Evolutionary conservation across 257 asterid genomes (phyloP).

Genomic region (Solanum raphanifolium): DNA sequence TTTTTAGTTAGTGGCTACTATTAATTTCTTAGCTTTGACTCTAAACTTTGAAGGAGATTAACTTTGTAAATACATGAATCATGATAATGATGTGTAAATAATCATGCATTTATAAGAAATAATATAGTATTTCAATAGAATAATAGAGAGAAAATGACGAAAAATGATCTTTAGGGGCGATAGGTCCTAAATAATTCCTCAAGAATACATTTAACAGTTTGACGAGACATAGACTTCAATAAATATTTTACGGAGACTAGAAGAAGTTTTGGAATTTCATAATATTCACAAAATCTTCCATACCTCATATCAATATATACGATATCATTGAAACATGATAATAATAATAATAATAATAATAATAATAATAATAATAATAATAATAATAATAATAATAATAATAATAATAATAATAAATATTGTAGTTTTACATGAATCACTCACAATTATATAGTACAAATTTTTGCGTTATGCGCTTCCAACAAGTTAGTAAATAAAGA

Average conservation of each 20-base stretch:
- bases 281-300: not conserved
- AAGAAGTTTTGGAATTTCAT: not conserved
- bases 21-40: not conserved
- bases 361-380: too few relatives aligned
- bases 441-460: not conserved
- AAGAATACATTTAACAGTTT: not conserved
- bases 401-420: too few relatives aligned
- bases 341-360: too few relatives aligned
- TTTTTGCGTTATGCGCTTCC: not conserved
- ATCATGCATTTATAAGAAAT: not conserved
- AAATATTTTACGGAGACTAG: not conserved
- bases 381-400: too few relatives aligned
- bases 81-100: not conserved
- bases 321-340: too few relatives aligned
- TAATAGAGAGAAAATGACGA: not conserved
- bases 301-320: not conserved
- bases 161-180: not conserved
- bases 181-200: not conserved
- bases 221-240: too few relatives aligned
- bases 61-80: not conserved
- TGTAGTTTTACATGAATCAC: too few relatives aligned
- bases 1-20: not conserved
- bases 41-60: not conserved
- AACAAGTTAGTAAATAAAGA: not conserved
- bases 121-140: not conserved